Percentiles rank a stretch among this genome's conserved stretches.
These are phyloP conservation scores for Aphanomyces invadans DNA, from an alignment of 352 stramenopile genomes.

Conservation along the genomic window DNA sequence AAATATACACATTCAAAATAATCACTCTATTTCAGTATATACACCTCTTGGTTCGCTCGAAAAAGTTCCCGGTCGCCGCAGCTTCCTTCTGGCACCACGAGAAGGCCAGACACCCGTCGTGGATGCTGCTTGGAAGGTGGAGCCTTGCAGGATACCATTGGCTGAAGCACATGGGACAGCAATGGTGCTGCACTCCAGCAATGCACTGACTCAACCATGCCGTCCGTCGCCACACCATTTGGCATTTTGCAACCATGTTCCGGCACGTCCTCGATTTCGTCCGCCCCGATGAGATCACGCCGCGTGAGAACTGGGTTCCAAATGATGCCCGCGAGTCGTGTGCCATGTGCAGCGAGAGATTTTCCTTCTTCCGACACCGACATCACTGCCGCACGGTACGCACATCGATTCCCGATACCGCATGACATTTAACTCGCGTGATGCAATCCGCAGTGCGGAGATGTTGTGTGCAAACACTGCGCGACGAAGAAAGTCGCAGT, in stretches of 20 bases:
- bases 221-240: not conserved
- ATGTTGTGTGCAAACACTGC: conserved; percentile 1
- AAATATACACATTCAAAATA: no score
- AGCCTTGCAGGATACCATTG: not conserved
- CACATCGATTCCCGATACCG: not conserved
- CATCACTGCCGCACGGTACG: conserved; percentile 23
- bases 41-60: no score
- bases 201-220: not conserved
- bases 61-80: not conserved
- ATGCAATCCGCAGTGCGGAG: conserved; percentile 3
- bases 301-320: conserved; percentile 6
- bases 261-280: not conserved
- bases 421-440: not conserved
- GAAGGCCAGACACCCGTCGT: not conserved
- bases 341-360: conserved; percentile 15
- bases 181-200: not conserved
- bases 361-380: conserved; percentile 18
- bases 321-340: not conserved
- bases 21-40: not conserved
- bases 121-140: not conserved
- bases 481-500: not conserved
- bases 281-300: not conserved
- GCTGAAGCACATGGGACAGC: not conserved
- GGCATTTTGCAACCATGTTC: not conserved
- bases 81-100: not conserved